Evolutionary conservation across 768 basidiomycete genomes (phyloP), one percentile per base, ranked within the genome.

Genomic region (Agaricus blazei): DNA sequence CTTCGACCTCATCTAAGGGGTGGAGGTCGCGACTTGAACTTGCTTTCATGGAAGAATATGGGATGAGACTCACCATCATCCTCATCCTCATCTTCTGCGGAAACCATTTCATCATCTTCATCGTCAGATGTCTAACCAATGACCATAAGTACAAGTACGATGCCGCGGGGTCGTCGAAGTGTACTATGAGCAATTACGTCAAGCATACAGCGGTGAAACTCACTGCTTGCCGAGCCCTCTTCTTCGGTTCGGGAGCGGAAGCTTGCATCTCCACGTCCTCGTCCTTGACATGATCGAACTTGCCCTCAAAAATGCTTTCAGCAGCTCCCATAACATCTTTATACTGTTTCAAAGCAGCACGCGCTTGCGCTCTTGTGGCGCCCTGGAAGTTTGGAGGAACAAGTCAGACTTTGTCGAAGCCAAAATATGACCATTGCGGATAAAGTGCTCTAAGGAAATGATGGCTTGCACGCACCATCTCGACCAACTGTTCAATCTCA

Each of bases 321-420:
- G 93, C 93, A 12, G 94, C 94, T 65, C 90, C 79, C 89, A 92
- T 91, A 36, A 94, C 92, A 76, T 98, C 93, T 59, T 84, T 89
- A 66, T 88, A 81, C 63, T 85, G 83, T 59, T 77, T 80, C 65
- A 97, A 70, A 15, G 94, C 94, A 29, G 88, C 90, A 62, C 81
- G 82, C 40, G 95, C 94, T 72, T 94, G 90, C 11, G 84, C 81
- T 9, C 71, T 67, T 0, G 88, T 90, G 29, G 92, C 92, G 61
- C 94, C 94, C 94, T 95, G 56, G 38, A 53, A 38, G 9, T 43
- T 47, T 52, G 43, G 40, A 28, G 26, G 51, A 24, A 28, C 51
- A 12, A 29, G 43, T 51, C 40, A 38, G 36, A 23, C 9, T 26
- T 37, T 54, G 23, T 26, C 19, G 19, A 19, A 28, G n/a, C 24